Evolutionary conservation across 2,329 filamentous ascomycete genomes (phyloP).

Genomic region (Fusarium verticillioides): DNA sequence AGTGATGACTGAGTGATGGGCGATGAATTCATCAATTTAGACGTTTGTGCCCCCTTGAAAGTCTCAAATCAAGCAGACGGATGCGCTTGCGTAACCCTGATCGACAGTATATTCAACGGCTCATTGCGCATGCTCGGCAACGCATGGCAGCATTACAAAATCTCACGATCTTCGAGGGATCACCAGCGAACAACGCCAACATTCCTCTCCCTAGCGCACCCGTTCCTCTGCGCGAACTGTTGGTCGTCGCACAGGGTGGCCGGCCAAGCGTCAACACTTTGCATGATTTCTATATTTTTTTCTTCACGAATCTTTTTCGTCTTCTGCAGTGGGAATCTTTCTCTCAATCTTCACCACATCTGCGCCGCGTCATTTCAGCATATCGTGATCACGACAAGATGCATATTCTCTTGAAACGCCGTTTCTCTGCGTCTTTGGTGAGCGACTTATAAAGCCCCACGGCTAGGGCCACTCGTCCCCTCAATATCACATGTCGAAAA

Average conservation of each 20-base stretch:
- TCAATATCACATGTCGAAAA: conserved; percentile 14
- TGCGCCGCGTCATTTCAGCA: not conserved
- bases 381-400: not conserved
- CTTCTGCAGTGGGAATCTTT: not conserved
- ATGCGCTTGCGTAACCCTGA: conserved; percentile 8
- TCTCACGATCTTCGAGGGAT: conserved; percentile 9
- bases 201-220: conserved; percentile 29
- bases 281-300: not conserved
- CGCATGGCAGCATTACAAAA: conserved; percentile 8
- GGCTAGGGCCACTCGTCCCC: not conserved
- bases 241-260: not conserved
- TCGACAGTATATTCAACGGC: conserved; percentile 8
- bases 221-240: conserved; percentile 1
- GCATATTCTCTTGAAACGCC: not conserved
- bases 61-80: conserved; percentile 14
- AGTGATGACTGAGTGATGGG: not conserved
- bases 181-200: conserved; percentile 15
- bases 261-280: not conserved
- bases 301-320: not conserved
- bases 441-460: not conserved
- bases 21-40: conserved; percentile 7
- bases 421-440: not conserved
- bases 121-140: conserved; percentile 23
- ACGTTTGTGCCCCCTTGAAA: conserved; percentile 18
- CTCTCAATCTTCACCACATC: not conserved